Evolutionary conservation across 371 early-diverging fungal species (phyloP), one percentile per base, ranked within the genome.

Genomic region (Mucor racemosus): DNA sequence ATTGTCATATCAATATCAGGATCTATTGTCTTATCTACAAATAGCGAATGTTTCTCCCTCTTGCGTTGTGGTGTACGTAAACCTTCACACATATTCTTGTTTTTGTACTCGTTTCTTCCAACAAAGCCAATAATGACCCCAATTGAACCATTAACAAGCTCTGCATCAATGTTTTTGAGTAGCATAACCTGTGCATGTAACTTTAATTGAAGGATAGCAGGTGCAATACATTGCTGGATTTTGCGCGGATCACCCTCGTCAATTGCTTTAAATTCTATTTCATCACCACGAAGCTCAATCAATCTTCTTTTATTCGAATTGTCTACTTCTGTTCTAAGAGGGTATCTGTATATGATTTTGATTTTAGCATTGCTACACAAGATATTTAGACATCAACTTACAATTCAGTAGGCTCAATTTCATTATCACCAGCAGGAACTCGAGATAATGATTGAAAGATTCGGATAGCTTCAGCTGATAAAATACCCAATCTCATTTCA

Each of bases 111-210:
- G 4, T 74, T 82, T 42, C 76, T 53, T 7, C 78, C 77, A 1
- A 72, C 75, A 72, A 91, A 93, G 0, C 89, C 85, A 0, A 80
- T 76, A 0, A 97, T 87, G 0, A 90, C 82, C 6, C 97, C 65
- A 62, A 73, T 62, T 26, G 76, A 75, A 35, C 81, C 81, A 75
- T 81, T 72, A 7, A 73, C 72, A 7, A 73, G 66, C 11, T 67
- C 71, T 5, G 39, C 44, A 7, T 82, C 83, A 71, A 91, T 67
- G 68, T 98, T 98, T 62, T 92, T 92, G 21, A 94, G 69, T 54
- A 98, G 80, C 89, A 98, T 91, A 5, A 98, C 98, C 66, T 96
- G 97, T 4, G 97, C 94, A 48, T 88, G 79, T 15, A 74, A 41
- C 72, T 94, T 94, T 26, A 97, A 78, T 19, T 85, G 81, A 7